Percentiles rank a stretch among this genome's conserved stretches.
Conservation (phyloP, 805 yeast species). For the Cyberlindnera japonica region DNA sequence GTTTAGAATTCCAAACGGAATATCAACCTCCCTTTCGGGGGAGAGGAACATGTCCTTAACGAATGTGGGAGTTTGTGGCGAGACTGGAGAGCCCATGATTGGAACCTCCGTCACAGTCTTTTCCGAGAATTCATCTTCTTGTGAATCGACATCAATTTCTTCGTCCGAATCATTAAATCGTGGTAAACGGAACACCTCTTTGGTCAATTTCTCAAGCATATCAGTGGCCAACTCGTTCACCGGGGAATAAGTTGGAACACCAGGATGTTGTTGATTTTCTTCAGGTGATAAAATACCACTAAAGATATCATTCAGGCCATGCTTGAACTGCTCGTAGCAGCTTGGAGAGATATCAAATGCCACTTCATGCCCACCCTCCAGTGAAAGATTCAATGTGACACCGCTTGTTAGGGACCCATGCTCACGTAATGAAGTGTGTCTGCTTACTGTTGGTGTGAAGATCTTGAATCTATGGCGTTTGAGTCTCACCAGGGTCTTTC, state of each 20-base stretch:
- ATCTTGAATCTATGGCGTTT: background rate
- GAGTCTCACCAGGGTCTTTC: background rate
- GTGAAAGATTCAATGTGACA: background rate
- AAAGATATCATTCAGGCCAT: background rate
- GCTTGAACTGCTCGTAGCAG: no score
- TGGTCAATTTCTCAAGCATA: slow-evolving; percentile 6
- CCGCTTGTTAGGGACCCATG: no score
- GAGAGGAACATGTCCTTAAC: background rate
- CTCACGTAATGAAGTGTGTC: background rate
- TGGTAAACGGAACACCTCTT: background rate
- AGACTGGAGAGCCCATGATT: background rate
- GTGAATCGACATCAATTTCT: background rate
- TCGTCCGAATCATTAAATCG: slow-evolving; percentile 1
- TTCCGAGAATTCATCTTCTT: background rate
- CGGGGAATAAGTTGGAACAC: slow-evolving; percentile 6
- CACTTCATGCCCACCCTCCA: no score
- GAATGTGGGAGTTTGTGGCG: background rate
- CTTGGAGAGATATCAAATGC: no score
- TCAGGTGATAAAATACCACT: background rate
- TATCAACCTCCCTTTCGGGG: no score
- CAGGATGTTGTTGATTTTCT: background rate
- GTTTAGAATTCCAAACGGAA: no score
- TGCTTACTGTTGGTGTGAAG: background rate
- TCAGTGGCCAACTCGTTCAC: slow-evolving; percentile 5
- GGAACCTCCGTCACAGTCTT: background rate